Conservation (phyloP, 2,329 filamentous ascomycete genomes). For the Alternaria brassicicola region DNA sequence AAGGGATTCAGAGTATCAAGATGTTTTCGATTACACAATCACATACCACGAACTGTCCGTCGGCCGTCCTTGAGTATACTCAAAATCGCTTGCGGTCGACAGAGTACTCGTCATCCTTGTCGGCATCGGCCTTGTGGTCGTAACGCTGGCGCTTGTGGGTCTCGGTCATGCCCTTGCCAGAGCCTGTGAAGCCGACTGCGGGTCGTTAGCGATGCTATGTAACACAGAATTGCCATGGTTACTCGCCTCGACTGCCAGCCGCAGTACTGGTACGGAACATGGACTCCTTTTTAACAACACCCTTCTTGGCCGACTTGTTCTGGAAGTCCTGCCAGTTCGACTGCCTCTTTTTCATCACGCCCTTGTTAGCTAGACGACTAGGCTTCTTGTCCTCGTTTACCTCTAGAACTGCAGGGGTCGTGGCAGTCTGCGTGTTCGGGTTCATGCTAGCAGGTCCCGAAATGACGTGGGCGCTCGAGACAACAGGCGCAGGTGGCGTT, state of each 20-base stretch:
- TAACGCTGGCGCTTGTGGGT: conserved; percentile 82
- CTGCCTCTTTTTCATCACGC: conserved; percentile 88
- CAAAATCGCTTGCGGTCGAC: conserved; percentile 15
- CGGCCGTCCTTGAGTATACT: background rate
- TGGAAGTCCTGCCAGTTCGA: conserved; percentile 95
- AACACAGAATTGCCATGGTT: background rate
- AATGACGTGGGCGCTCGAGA: conserved; percentile 60
- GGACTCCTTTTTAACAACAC: conserved; percentile 86
- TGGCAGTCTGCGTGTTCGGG: conserved; percentile 67
- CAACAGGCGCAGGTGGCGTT: conserved; percentile 45
- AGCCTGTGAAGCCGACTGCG: conserved; percentile 92
- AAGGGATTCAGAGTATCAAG: conserved; percentile 15
- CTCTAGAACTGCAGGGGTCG: conserved; percentile 67
- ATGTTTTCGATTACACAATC: background rate
- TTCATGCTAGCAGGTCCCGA: conserved; percentile 72
- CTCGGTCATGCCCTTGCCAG: conserved; percentile 94
- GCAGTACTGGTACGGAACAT: conserved; percentile 96
- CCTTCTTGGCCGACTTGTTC: conserved; percentile 66
- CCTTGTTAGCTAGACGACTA: conserved; percentile 84
- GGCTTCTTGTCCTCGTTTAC: conserved; percentile 69
- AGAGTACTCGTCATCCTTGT: conserved; percentile 29
- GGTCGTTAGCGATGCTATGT: conserved; percentile 27
- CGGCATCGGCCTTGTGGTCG: conserved; percentile 64
- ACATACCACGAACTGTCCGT: conserved; percentile 13
- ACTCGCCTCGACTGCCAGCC: conserved; percentile 80